A percentile compares a stretch with the other conserved stretches of the same genome.
These are phyloP conservation scores for Calocybe gangraenosa DNA, from an alignment of 768 basidiomycete genomes.

Conservation along the genomic window DNA sequence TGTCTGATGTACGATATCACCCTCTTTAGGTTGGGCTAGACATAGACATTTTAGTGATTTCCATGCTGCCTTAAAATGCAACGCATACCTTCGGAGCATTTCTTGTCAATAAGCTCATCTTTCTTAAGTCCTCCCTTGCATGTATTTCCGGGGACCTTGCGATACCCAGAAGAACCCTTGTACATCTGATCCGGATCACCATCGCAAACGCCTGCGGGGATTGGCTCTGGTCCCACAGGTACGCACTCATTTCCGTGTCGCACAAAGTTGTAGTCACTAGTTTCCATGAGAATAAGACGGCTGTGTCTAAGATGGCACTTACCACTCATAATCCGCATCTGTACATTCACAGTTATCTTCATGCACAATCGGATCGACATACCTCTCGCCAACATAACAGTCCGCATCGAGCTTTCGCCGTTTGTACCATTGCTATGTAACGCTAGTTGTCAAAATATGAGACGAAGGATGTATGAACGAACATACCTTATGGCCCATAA, in stretches of 20 bases:
- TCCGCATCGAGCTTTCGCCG: slow-evolving; percentile 78
- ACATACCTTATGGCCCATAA: slow-evolving; percentile 91
- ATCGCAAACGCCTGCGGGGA: slow-evolving; percentile 71
- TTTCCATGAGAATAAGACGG: neutral
- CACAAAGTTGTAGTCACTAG: slow-evolving; percentile 87
- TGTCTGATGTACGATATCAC: slow-evolving; percentile 69
- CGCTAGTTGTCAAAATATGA: no score
- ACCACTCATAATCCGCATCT: slow-evolving; percentile 95
- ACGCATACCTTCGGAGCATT: slow-evolving; percentile 74
- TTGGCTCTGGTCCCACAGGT: slow-evolving; percentile 82
- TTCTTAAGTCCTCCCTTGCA: slow-evolving; percentile 71
- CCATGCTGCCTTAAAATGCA: neutral
- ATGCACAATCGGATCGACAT: slow-evolving; percentile 76
- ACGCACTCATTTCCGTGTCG: slow-evolving; percentile 72
- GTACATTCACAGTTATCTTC: slow-evolving; percentile 82
- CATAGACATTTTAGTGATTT: slow-evolving; percentile 1
- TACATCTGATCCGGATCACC: slow-evolving; percentile 57
- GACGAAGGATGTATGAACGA: no score
- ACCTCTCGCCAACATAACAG: slow-evolving; percentile 91
- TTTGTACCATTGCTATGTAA: slow-evolving; percentile 95
- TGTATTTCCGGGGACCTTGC: slow-evolving; percentile 89
- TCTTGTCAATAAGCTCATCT: slow-evolving; percentile 67
- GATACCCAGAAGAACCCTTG: slow-evolving; percentile 86
- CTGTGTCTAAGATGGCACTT: slow-evolving; percentile 4
- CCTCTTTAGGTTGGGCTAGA: slow-evolving; percentile 75